A percentile compares a stretch with the other conserved stretches of the same genome.
Conservation (phyloP, 1,284 basidiomycete genomes). For the Heterobasidion occidentale region DNA sequence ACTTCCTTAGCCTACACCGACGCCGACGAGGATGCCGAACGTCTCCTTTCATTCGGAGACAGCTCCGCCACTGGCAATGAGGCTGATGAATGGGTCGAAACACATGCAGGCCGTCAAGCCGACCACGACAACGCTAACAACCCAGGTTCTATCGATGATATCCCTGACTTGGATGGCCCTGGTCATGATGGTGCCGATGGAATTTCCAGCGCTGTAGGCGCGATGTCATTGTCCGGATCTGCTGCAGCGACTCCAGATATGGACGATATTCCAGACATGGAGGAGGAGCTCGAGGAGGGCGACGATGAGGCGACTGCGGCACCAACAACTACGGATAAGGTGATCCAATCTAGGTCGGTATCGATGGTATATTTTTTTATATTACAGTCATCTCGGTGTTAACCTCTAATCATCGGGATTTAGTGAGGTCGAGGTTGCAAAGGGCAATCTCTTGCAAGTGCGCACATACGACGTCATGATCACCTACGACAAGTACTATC, state of each 20-base stretch:
- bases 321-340: slow-evolving; percentile 30
- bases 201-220: slow-evolving; percentile 53
- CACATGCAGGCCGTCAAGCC: slow-evolving; percentile 66
- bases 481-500: slow-evolving; percentile 99
- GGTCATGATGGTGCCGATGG: slow-evolving; percentile 90
- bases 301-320: slow-evolving; percentile 81
- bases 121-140: slow-evolving; percentile 43
- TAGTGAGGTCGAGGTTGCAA: slow-evolving; percentile 56
- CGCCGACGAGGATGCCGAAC: slow-evolving; percentile 90
- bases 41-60: slow-evolving; percentile 72
- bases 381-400: not conserved
- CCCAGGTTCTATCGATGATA: slow-evolving; percentile 66
- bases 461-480: slow-evolving; percentile 99
- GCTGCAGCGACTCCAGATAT: slow-evolving; percentile 33
- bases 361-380: not conserved
- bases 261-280: slow-evolving; percentile 34
- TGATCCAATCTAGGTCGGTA: slow-evolving; percentile 20
- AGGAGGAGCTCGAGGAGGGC: slow-evolving; percentile 30
- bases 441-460: slow-evolving; percentile 86
- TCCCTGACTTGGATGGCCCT: slow-evolving; percentile 90
- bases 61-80: slow-evolving; percentile 44
- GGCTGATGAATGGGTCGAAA: slow-evolving; percentile 83
- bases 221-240: slow-evolving; percentile 17
- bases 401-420: not conserved
- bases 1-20: slow-evolving; percentile 91